Percentiles rank a stretch among this genome's conserved stretches.
Evolutionary conservation across 208 protist genomes (phyloP).

Genomic region (Trypanosoma caninum): DNA sequence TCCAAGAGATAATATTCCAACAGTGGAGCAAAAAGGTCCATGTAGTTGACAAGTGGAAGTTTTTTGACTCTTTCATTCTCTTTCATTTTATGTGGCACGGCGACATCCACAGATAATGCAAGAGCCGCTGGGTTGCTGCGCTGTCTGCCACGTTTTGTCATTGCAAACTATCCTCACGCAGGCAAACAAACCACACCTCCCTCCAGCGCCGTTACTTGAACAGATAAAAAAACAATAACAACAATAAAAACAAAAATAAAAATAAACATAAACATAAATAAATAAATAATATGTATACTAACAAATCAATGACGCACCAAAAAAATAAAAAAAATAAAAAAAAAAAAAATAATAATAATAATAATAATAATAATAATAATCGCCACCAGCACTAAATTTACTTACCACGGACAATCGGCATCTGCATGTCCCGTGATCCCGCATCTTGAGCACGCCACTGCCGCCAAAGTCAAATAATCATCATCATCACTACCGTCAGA

Average conservation of each 20-base stretch:
- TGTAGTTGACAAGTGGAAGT: slow-evolving; percentile 6
- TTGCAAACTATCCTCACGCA: background rate
- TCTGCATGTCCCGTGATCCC: slow-evolving; percentile 50
- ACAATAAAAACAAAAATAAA: background rate
- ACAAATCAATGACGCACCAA: too few species aligned
- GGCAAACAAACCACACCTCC: background rate
- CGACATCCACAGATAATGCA: too few species aligned
- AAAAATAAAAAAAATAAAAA: slow-evolving; percentile 11
- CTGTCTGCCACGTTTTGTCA: slow-evolving; percentile 3
- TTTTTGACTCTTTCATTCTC: background rate
- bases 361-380: background rate
- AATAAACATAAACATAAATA: background rate
- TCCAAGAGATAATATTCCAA: slow-evolving; percentile 38
- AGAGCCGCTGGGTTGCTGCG: too few species aligned
- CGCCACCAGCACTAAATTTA: background rate
- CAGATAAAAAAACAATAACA: slow-evolving; percentile 1
- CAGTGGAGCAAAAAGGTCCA: slow-evolving; percentile 43
- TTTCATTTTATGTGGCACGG: background rate
- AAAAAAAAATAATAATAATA: slow-evolving; percentile 13
- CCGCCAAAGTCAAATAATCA: slow-evolving; percentile 23
- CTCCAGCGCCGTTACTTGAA: background rate
- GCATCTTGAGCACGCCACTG: slow-evolving; percentile 50
- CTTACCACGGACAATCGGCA: slow-evolving; percentile 43
- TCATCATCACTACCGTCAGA: slow-evolving; percentile 20
- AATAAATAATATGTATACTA: slow-evolving; percentile 6